phyloP scores from a whole-genome alignment of 371 early-diverging fungal species.

The Apophysomyces elegans region DNA sequence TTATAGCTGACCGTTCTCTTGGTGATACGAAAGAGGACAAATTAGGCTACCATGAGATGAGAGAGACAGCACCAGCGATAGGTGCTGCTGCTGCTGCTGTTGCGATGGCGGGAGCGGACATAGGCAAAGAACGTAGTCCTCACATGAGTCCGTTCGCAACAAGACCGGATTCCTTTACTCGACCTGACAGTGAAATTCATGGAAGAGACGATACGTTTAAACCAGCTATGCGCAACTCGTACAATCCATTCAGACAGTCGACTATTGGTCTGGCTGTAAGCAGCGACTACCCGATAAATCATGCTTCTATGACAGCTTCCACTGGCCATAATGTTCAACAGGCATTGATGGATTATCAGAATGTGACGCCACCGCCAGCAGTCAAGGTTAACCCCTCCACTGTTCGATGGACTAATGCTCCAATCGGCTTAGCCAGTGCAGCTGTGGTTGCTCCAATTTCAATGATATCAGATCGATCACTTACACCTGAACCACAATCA shows the following conservation, averaged over 20 bases:
- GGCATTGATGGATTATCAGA: not conserved
- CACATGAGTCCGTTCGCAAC: conserved; percentile 4
- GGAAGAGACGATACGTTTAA: conserved; percentile 5
- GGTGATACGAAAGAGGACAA: conserved; percentile 3
- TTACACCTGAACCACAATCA: not conserved
- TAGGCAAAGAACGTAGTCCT: not conserved
- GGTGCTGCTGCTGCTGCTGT: conserved; percentile 15
- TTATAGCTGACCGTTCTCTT: not conserved
- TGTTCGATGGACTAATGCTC: conserved; percentile 37
- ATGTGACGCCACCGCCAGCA: conserved; percentile 1
- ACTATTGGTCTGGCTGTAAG: conserved; percentile 30
- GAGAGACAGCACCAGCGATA: conserved; percentile 10
- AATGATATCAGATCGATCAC: conserved; percentile 2
- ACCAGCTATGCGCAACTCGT: conserved; percentile 20
- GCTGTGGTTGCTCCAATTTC: conserved; percentile 39
- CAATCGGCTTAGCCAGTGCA: conserved; percentile 31
- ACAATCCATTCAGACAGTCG: conserved; percentile 43
- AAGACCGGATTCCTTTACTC: conserved; percentile 24
- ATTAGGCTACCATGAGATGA: conserved; percentile 7
- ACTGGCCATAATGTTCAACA: not conserved
- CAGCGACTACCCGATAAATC: conserved; percentile 11
- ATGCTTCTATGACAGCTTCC: not conserved
- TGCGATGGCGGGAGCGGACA: conserved; percentile 3
- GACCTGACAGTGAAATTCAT: conserved; percentile 27
- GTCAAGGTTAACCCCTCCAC: conserved; percentile 16